Conservation (phyloP, 768 basidiomycete species). For the Naganishia antarctica region DNA sequence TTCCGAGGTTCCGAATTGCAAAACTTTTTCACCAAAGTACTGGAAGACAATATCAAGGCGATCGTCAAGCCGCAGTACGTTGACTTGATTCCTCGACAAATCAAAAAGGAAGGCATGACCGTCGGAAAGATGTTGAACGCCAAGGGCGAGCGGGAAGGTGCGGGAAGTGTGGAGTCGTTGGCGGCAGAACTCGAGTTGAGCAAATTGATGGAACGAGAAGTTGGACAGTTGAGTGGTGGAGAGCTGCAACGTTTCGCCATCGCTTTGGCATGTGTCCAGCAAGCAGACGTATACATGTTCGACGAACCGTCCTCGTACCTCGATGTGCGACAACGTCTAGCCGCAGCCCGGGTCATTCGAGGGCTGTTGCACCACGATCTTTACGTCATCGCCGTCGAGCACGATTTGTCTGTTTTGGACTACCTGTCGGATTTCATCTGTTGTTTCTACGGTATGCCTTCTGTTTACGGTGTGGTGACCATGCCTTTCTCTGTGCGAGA, state of each 20-base stretch:
- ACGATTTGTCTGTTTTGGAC: slow-evolving; percentile 95
- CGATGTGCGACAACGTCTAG: slow-evolving; percentile 90
- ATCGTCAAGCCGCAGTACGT: slow-evolving; percentile 99
- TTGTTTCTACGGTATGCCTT: slow-evolving; percentile 93
- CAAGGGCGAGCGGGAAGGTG: slow-evolving; percentile 69
- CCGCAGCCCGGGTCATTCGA: slow-evolving; percentile 91
- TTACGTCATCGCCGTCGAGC: slow-evolving; percentile 97
- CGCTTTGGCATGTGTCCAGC: slow-evolving; percentile 92
- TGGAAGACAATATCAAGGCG: slow-evolving; percentile 97
- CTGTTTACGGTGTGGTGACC: slow-evolving; percentile 96
- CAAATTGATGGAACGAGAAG: slow-evolving; percentile 77
- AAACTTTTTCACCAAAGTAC: slow-evolving; percentile 98
- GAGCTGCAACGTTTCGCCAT: slow-evolving; percentile 98
- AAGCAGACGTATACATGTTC: slow-evolving; percentile 98
- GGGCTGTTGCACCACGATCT: slow-evolving; percentile 71
- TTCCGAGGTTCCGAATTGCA: slow-evolving; percentile 98
- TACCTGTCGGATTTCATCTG: slow-evolving; percentile 98
- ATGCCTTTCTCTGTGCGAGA: slow-evolving; percentile 98
- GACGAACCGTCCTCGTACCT: slow-evolving; percentile 98
- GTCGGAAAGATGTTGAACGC: slow-evolving; percentile 87
- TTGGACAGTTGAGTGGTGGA: slow-evolving; percentile 84
- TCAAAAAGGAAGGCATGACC: slow-evolving; percentile 75
- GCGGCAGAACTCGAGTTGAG: slow-evolving; percentile 81
- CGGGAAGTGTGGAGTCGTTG: slow-evolving; percentile 70
- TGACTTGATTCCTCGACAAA: slow-evolving; percentile 93